These are phyloP conservation scores for Solanum virginianum DNA, from an alignment of 257 asterid genomes.

Conservation along the genomic window DNA sequence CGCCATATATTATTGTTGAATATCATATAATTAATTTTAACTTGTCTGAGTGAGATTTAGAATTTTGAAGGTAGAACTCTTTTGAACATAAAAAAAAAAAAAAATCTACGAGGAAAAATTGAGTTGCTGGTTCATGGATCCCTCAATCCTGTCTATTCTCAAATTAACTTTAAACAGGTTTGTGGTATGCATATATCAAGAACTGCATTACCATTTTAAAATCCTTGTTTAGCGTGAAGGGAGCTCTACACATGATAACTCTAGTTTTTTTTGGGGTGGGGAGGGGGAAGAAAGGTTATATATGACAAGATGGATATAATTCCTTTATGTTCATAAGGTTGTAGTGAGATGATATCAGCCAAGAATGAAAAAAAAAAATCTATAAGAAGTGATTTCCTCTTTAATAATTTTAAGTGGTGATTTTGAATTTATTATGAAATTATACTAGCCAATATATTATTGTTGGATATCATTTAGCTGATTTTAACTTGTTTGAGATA, in stretches of 20 bases:
- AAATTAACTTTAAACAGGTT: conserved; percentile 8
- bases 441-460: too few relatives aligned
- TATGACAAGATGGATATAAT: not conserved
- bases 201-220: conserved; percentile 39
- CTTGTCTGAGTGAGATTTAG: not conserved
- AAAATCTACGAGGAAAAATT: conserved; percentile 45
- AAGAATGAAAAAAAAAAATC: too few relatives aligned
- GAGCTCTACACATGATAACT: conserved; percentile 42
- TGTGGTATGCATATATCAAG: conserved; percentile 79
- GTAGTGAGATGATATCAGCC: too few relatives aligned
- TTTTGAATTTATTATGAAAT: too few relatives aligned
- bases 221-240: conserved; percentile 90
- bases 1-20: too few relatives aligned
- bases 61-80: conserved; percentile 58
- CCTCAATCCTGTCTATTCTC: conserved; percentile 43
- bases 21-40: too few relatives aligned
- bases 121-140: conserved; percentile 72
- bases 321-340: not conserved
- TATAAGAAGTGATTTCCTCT: too few relatives aligned
- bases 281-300: too few relatives aligned
- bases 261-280: not conserved
- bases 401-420: too few relatives aligned
- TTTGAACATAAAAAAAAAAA: conserved; percentile 17
- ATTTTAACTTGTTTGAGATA: not conserved
- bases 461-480: too few relatives aligned